Conservation (phyloP, 371 early-diverging fungal species). For the Smittium culicis region DNA sequence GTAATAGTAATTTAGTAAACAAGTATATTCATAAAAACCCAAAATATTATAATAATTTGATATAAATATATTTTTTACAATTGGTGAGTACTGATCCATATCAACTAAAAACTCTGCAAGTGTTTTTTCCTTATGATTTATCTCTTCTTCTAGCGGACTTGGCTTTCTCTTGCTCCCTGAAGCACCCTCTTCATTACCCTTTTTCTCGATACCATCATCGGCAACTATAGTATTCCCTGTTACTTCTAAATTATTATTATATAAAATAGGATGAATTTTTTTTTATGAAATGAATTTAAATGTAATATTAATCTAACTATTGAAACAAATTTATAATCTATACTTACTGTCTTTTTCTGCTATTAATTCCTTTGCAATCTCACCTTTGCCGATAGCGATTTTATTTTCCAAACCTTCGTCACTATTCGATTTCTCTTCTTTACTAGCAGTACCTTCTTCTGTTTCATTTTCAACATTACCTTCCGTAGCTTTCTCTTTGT, state of each 20-base stretch:
- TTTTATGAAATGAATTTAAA: background rate
- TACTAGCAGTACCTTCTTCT: background rate
- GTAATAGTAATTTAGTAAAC: background rate
- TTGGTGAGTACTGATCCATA: constrained; percentile 80
- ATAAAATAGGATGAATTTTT: background rate
- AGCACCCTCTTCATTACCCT: background rate
- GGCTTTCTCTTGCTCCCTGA: background rate
- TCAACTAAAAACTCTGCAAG: constrained; percentile 70
- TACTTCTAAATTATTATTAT: background rate
- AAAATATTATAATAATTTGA: background rate
- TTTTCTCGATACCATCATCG: background rate
- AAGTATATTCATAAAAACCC: background rate
- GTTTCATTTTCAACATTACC: background rate
- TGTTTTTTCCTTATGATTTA: constrained; percentile 43
- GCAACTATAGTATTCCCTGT: background rate
- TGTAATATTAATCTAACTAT: background rate
- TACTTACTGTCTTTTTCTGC: no score
- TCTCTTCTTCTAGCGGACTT: background rate
- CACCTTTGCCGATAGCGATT: no score
- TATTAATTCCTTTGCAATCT: no score
- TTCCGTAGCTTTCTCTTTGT: background rate
- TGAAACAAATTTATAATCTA: background rate
- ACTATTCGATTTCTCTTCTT: no score
- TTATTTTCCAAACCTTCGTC: no score
- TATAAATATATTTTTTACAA: constrained; percentile 36